Evolutionary conservation across 495 filamentous ascomycete genomes (phyloP), one percentile per base, ranked within the genome.

Genomic region (Aeminium ludgeri): DNA sequence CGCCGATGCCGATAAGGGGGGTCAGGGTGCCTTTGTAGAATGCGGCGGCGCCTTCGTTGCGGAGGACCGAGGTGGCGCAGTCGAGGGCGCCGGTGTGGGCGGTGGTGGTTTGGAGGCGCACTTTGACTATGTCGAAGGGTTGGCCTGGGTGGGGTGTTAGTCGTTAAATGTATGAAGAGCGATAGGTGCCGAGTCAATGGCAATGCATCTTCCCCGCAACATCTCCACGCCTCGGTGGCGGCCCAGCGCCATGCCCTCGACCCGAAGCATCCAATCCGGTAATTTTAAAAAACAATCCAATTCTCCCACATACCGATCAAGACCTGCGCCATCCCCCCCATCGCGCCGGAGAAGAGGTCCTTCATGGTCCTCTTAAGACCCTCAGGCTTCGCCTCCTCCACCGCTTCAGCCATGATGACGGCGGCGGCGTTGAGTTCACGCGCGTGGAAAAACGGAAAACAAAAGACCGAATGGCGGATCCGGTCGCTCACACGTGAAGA

Each of bases 51-150:
- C 89, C 91, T 61, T 97, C 89, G 57, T 81, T 78, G 52, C 72
- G 76, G 56, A 81, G 81, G 62, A 96, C 95, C 51, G 81, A 72
- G 34, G 67, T 66, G 1, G 86, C 89, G 45, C 79, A 80, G 50
- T 85, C 70, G 25, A 86, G 58, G 33, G 89, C 89, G 53, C 70
- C 78, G 43, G 69, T 66, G 67, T 94, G 91, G 49, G 81, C 67
- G 15, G 68, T 73, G 34, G 76, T 82, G 10, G 89, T 97, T 62
- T 97, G 89, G 18, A 97, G 69, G 30, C 89, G 81, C 45, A 97
- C 91, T 69, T 97, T 97, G 58, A 97, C 80, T 36, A 97, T 97
- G 67, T 97, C 89, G n/a, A n/a, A n/a, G n/a, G n/a, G n/a, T n/a
- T n/a, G n/a, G n/a, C n/a, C n/a, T 80, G 51, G 17, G 8, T 18